Evolutionary conservation across 1,284 basidiomycete genomes (phyloP).

Genomic region (Microbotryum silenes-acaulis): DNA sequence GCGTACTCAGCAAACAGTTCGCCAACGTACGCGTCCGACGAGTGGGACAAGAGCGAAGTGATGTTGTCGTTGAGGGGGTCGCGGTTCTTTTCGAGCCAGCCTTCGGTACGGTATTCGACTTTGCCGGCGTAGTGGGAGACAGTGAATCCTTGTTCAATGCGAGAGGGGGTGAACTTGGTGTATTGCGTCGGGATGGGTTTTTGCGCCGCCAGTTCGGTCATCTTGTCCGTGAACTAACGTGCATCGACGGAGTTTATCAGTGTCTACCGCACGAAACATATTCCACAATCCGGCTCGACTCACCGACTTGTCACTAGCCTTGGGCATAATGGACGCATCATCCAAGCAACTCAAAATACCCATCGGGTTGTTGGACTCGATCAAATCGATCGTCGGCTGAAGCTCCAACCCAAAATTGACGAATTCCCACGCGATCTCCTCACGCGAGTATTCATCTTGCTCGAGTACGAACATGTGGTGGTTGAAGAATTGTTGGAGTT

Average conservation of each 20-base stretch:
- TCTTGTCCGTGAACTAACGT: conserved; percentile 26
- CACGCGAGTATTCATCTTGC: conserved; percentile 96
- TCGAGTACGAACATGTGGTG: conserved; percentile 99
- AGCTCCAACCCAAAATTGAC: conserved; percentile 97
- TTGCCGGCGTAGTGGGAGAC: conserved; percentile 94
- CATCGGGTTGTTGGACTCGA: conserved; percentile 70
- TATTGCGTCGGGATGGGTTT: conserved; percentile 10
- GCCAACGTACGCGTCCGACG: conserved; percentile 73
- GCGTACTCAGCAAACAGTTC: conserved; percentile 76
- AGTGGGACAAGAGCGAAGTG: conserved; percentile 76
- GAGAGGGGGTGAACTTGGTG: conserved; percentile 73
- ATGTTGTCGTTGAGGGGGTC: conserved; percentile 97
- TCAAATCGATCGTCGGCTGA: conserved; percentile 97
- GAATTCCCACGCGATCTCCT: conserved; percentile 97
- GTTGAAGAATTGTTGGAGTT: conserved; percentile 95
- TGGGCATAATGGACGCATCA: conserved; percentile 99
- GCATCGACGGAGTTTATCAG: not conserved
- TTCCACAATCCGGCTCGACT: not conserved
- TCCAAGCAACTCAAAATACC: conserved; percentile 91
- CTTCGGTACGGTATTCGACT: conserved; percentile 91
- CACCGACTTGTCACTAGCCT: conserved; percentile 77
- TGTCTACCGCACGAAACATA: too few relatives aligned
- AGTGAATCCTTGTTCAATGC: conserved; percentile 87
- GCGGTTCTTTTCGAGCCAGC: conserved; percentile 99
- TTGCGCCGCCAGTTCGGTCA: conserved; percentile 15